A percentile compares a stretch with the other conserved stretches of the same genome.
Conservation (phyloP, 2,329 filamentous ascomycete species). For the Alternaria angustiovoidea region DNA sequence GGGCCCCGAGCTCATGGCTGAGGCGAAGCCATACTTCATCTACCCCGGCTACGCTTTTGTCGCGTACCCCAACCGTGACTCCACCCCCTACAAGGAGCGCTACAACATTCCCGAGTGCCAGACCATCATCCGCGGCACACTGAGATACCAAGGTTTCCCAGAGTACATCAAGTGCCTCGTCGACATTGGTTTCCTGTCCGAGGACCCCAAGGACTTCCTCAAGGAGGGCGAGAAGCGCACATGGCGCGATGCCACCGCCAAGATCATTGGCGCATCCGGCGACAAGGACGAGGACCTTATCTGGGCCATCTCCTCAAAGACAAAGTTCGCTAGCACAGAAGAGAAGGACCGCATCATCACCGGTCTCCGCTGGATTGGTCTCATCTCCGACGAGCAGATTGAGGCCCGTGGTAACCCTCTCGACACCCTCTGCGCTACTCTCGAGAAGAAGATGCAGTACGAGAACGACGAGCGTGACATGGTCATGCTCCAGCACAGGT, state of each 20-base stretch:
- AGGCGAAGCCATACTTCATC: slow-evolving; percentile 88
- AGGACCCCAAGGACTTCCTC: slow-evolving; percentile 71
- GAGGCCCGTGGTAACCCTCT: slow-evolving; percentile 79
- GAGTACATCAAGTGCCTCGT: slow-evolving; percentile 88
- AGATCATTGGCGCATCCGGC: slow-evolving; percentile 75
- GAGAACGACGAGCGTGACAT: slow-evolving; percentile 83
- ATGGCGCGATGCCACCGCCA: slow-evolving; percentile 86
- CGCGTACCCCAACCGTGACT: slow-evolving; percentile 93
- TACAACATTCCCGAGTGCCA: slow-evolving; percentile 92
- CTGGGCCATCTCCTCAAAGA: slow-evolving; percentile 77
- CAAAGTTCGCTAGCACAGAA: slow-evolving; percentile 72
- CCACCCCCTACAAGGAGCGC: slow-evolving; percentile 83
- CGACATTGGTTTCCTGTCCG: slow-evolving; percentile 86
- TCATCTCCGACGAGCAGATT: slow-evolving; percentile 74
- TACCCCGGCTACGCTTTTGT: slow-evolving; percentile 90
- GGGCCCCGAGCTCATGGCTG: slow-evolving; percentile 78
- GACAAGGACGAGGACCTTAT: slow-evolving; percentile 73
- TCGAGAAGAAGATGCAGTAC: slow-evolving; percentile 93
- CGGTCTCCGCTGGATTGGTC: slow-evolving; percentile 75
- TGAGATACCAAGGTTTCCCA: slow-evolving; percentile 89
- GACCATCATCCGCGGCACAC: slow-evolving; percentile 83
- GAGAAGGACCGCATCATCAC: slow-evolving; percentile 74
- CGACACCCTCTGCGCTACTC: slow-evolving; percentile 87
- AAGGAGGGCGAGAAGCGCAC: slow-evolving; percentile 66
- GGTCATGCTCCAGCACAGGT: slow-evolving; percentile 81